Base-by-base conservation (phyloP, 129 eudicot species). In the Lonicera japonica region DNA sequence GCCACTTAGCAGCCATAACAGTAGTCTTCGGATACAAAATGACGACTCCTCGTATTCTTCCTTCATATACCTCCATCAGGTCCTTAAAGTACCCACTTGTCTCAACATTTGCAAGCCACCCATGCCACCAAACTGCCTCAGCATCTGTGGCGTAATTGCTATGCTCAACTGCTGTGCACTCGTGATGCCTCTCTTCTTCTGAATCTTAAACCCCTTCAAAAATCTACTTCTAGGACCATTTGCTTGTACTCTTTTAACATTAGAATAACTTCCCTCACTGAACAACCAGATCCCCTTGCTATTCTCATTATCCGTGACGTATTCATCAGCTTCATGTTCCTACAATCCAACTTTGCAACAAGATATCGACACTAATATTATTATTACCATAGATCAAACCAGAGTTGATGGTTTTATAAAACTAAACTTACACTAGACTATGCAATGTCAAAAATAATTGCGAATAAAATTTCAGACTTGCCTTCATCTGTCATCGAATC, bases 401-500 rank as follows among this genome's bases (percentile, higher is more conserved):
- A n/a, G n/a, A n/a, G n/a, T n/a, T n/a, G n/a, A n/a, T n/a, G n/a
- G n/a, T n/a, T n/a, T n/a, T n/a, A n/a, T n/a, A n/a, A n/a, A 22
- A 51, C 43, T 56, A 10, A 56, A 11, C 16, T 15, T n/a, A n/a
- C n/a, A n/a, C n/a, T n/a, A n/a, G n/a, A n/a, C n/a, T n/a, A n/a
- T n/a, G n/a, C n/a, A n/a, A n/a, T n/a, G n/a, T n/a, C n/a, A n/a
- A n/a, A n/a, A n/a, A n/a, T n/a, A 47, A 8, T 1, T 14, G 16
- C 53, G 6, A 5, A 38, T 47, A 50, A 4, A 3, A 3, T 50
- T 14, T 3, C 55, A 50, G 21, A 76, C 84, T 61, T 68, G 73
- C 99, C 99, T 82, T 88, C 99, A 46, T 94, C 70, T 15, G 96
- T 94, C 99, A 94, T 94, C 14, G 99, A 94, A 59, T 94, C 99